Evolutionary conservation across 495 filamentous ascomycete genomes (phyloP), one percentile per base, ranked within the genome.

Genomic region (Tuber indicum): DNA sequence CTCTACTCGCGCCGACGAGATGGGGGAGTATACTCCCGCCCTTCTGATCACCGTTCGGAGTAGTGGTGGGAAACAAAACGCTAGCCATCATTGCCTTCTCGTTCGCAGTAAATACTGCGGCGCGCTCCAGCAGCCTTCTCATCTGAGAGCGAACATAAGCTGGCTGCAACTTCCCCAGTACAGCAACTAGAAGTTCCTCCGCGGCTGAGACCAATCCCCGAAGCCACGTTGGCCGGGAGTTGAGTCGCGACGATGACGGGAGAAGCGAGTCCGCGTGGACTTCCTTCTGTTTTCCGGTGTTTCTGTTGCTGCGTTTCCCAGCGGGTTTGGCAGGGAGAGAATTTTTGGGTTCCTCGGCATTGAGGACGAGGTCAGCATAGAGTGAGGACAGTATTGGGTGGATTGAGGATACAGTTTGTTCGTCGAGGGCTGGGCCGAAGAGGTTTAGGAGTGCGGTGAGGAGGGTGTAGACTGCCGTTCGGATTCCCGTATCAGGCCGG

Each of bases 41-140:
- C 19, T 17, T 66, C 26, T 5, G 4, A 3, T 75, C 77, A 2
- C 76, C 75, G n/a, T 21, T 23, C 0, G 79, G 78, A 2, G 26
- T 2, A 17, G 16, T 36, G 4, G 12, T n/a, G 6, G 82, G 82
- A 46, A 81, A 83, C 43, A 83, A 70, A 19, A 83, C 82, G 19
- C 82, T 83, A 1, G 82, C 82, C 26, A 83, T 74, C 71, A 84
- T 75, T 2, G 82, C 82, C 21, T 76, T 76, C 39, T 76, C 73
- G 4, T 82, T 84, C 16, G 42, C 46, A n/a, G 82, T 82, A 69
- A 83, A 42, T 45, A 84, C 72, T 5, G 82, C 79, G 14, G 79
- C 80, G 44, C 82, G 78, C 42, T 84, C 82, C 52, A 84, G 72
- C 62, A 80, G 76, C 8, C 74, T 83, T 44, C 82, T 69, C 9